Conservation (phyloP, 192 early-diverging fungal genomes). For the Podila verticillata region DNA sequence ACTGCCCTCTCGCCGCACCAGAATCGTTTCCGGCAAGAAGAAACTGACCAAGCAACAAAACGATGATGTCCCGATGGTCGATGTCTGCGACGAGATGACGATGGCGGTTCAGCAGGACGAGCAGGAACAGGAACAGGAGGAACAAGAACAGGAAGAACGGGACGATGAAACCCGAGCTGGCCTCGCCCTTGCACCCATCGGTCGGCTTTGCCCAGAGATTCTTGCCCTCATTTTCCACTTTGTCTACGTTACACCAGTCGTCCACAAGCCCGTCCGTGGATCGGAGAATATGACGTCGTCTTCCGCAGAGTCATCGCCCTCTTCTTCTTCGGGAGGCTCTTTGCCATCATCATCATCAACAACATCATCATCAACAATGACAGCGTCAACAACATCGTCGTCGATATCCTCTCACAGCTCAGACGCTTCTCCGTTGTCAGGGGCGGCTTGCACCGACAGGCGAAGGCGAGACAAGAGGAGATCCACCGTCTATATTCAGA, state of each 20-base stretch:
- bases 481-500: slow-evolving; percentile 32
- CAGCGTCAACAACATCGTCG: not conserved
- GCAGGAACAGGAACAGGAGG: not conserved
- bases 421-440: not conserved
- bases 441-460: not conserved
- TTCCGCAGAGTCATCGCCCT: not conserved
- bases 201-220: slow-evolving; percentile 42
- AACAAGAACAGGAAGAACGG: not conserved
- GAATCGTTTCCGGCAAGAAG: not conserved
- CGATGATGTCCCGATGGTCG: not conserved
- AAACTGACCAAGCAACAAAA: not conserved
- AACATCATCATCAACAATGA: not conserved
- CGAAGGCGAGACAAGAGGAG: slow-evolving; percentile 17
- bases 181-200: slow-evolving; percentile 7
- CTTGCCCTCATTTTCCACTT: slow-evolving; percentile 44
- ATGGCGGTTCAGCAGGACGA: not conserved
- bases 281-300: not conserved
- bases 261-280: slow-evolving; percentile 6
- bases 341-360: slow-evolving; percentile 1
- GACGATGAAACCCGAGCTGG: not conserved
- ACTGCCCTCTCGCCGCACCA: not conserved
- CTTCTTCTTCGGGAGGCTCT: not conserved
- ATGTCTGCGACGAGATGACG: not conserved
- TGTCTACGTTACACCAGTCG: slow-evolving; percentile 50
- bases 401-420: too few species aligned